Conservation (phyloP, 768 basidiomycete genomes). For the Leccinum pellstonianum region DNA sequence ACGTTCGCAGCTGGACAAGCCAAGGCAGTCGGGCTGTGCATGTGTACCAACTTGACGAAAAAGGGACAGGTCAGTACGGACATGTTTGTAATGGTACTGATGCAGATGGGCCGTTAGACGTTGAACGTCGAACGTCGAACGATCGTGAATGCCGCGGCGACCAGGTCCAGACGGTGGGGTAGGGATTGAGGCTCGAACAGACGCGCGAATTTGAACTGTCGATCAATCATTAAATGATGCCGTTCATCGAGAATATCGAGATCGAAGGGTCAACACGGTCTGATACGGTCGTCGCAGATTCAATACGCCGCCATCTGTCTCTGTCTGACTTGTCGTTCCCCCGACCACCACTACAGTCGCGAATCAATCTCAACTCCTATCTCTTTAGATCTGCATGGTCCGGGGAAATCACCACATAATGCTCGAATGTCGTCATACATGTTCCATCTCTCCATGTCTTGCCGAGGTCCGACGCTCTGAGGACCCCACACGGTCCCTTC, state of each 20-base stretch:
- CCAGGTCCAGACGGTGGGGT: not conserved
- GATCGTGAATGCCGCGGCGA: not conserved
- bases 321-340: not conserved
- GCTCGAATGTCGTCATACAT: not conserved
- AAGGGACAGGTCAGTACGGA: not conserved
- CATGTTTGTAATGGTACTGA: not conserved
- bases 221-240: constrained; percentile 5
- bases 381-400: not conserved
- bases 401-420: not conserved
- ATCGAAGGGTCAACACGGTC: constrained; percentile 2
- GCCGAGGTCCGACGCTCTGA: not conserved
- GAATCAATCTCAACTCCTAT: constrained; percentile 2
- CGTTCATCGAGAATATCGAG: constrained; percentile 1
- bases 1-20: not conserved
- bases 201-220: not conserved
- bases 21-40: not conserved
- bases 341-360: not conserved
- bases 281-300: not conserved
- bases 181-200: not conserved
- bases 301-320: not conserved
- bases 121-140: not conserved
- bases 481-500: not conserved
- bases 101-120: not conserved
- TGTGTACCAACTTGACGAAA: constrained; percentile 3
- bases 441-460: not conserved